Evolutionary conservation across 495 filamentous ascomycete genomes (phyloP).

Genomic region (Penicillium canariense): DNA sequence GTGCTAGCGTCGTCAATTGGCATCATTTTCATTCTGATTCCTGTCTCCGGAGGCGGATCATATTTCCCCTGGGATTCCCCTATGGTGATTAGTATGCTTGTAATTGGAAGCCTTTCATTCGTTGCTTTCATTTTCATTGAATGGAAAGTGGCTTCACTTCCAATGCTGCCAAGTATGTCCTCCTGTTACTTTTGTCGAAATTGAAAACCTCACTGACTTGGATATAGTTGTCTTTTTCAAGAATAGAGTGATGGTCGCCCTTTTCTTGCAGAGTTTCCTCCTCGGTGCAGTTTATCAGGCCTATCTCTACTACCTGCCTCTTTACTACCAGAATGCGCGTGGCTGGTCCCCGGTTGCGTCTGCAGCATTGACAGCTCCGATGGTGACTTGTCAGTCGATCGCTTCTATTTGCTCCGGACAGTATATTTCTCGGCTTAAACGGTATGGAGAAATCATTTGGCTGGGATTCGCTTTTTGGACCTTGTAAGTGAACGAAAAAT

Average conservation of each 20-base stretch:
- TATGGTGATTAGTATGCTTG: conserved; percentile 61
- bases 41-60: conserved; percentile 60
- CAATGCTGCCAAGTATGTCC: conserved; percentile 57
- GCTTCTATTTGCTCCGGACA: conserved; percentile 54
- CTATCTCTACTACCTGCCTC: conserved; percentile 51
- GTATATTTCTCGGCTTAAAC: conserved; percentile 54
- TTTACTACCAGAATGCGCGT: conserved; percentile 56
- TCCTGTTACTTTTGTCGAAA: not conserved
- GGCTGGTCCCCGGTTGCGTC: conserved; percentile 49
- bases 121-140: conserved; percentile 54
- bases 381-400: conserved; percentile 52
- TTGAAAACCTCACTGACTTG: conserved; percentile 11
- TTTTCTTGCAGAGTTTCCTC: conserved; percentile 60
- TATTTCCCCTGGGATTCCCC: conserved; percentile 60
- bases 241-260: conserved; percentile 48
- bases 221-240: conserved; percentile 52
- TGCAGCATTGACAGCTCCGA: conserved; percentile 49
- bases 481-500: too few relatives aligned
- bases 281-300: conserved; percentile 59
- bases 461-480: conserved; percentile 53
- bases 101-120: conserved; percentile 46
- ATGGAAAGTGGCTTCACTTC: conserved; percentile 55
- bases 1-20: conserved; percentile 48
- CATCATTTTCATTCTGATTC: conserved; percentile 58
- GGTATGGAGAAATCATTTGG: conserved; percentile 60